phyloP scores from a whole-genome alignment of 352 stramenopile genomes.

The Pythium rhizo-oryzae region DNA sequence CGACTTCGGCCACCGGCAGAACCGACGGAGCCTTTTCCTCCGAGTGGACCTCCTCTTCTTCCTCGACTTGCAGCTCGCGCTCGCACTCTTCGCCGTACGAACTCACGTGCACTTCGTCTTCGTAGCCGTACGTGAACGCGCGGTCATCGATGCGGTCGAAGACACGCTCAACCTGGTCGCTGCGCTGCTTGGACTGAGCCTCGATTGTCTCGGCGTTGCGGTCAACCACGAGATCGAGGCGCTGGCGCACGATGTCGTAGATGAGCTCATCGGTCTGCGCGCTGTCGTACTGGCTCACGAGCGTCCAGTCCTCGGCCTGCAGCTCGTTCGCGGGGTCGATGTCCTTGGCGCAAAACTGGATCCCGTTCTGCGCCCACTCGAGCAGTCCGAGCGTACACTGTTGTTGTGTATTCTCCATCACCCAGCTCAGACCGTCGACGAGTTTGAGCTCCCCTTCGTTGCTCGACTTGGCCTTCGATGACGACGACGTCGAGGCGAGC shows the following conservation, averaged over 20 bases:
- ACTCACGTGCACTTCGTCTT: slow-evolving; percentile 46
- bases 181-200: neutral
- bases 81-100: slow-evolving; percentile 18
- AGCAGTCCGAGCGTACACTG: slow-evolving; percentile 63
- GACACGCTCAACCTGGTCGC: slow-evolving; percentile 3
- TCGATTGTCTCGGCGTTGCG: slow-evolving; percentile 13
- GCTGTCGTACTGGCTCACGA: slow-evolving; percentile 13
- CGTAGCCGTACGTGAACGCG: slow-evolving; percentile 30
- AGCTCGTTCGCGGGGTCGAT: slow-evolving; percentile 7
- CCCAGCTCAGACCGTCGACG: slow-evolving; percentile 70
- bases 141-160: slow-evolving; percentile 15
- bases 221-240: slow-evolving; percentile 7
- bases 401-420: slow-evolving; percentile 83
- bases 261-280: neutral
- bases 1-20: slow-evolving; percentile 25
- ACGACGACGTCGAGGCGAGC: slow-evolving; percentile 23
- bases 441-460: slow-evolving; percentile 31
- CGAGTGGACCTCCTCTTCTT: slow-evolving; percentile 17
- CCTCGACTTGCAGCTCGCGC: slow-evolving; percentile 7
- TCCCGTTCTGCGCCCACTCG: slow-evolving; percentile 79
- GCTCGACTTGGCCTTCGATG: slow-evolving; percentile 43
- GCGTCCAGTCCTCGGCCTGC: slow-evolving; percentile 33
- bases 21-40: slow-evolving; percentile 25
- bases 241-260: neutral
- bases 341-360: slow-evolving; percentile 58